Base-by-base conservation (phyloP, 176 grass and related monocot species). In the Phoenix dactylifera region DNA sequence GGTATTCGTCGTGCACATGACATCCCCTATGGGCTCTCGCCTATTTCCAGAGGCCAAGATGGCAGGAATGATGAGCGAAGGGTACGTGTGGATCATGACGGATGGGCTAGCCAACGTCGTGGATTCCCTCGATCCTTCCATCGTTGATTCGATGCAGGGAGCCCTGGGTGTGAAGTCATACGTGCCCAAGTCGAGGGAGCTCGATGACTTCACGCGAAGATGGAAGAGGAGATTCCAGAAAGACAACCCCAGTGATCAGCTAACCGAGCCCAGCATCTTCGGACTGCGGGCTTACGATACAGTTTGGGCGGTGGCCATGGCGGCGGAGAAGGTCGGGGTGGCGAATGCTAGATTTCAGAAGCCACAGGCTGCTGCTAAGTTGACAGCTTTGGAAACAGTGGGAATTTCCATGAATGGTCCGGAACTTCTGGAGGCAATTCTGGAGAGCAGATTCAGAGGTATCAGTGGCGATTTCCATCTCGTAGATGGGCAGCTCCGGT, bases 1-100 rank as follows among this genome's bases (percentile, higher is more conserved):
- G 35, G 35, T 44, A 14, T 44, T 44, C 10, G 6, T 44, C 2
- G 35, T 44, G 9, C 35, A 44, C 2, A 14, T 44, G 35, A 14
- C 81, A 49, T 26, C 67, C 10, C 24, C 22, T 1, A 49, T 71
- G 22, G 81, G 62, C 3, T 72, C 82, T 17, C 22, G 49, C 7
- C 63, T 89, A 30, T 82, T 85, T 29, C 44, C 18, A 54, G 73
- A 89, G 18, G 74, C 71, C 32, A 78, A 68, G 39, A 71, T 72
- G 22, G 16, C 72, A 50, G 86, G 82, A 2, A 79, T 89, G 86
- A 85, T 94, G 59, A 72, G 15, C 3, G 25, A 69, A 55, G 64
- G 5, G 6, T 94, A 67, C 49, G 89, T 23, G 3, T 94, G 89
- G 89, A 82, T 94, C 9, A 15, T 79, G 51, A 85, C 89, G 15